Base-by-base conservation (phyloP, 2,329 filamentous ascomycete genomes). In the Penicillium frequentans region DNA sequence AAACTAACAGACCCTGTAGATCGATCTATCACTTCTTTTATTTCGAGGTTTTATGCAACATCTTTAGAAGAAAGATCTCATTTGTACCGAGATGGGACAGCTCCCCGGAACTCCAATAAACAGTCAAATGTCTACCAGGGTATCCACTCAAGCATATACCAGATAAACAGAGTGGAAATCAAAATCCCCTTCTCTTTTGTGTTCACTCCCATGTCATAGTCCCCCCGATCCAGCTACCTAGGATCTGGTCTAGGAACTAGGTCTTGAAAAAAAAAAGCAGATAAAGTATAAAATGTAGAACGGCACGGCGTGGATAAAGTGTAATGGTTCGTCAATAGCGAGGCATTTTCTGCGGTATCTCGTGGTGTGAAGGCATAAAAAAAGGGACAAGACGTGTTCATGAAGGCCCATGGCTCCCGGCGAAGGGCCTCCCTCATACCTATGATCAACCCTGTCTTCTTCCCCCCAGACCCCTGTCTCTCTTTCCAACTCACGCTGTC, bases 281-380 rank as follows among this genome's bases (percentile, higher is more conserved):
- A 33, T 33, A 33, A 42, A 42, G 39, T 23, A 42, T 42, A 42
- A 23, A 42, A 23, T 21, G 19, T 21, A 52, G 24, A 33, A 43
- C 14, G 24, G 29, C 24, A 45, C 35, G 49, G 37, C 37, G 39
- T 21, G 43, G 24, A 47, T 27, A 48, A 49, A 26, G 51, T 54
- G 52, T 54, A 54, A 65, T 64, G 59, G 62, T 70, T 72, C 69
- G 67, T 72, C 66, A 72, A 70, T 67, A 68, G 64, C 65, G 60
- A 59, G 65, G 66, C 65, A 66, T 69, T 67, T 68, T 68, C 66
- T 68, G 68, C 70, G 70, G 70, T 72, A 73, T 73, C 70, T 73
- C 68, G 65, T 67, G 64, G 55, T 56, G 56, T 56, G 56, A 65
- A 64, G 61, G 64, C 69, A 70, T 70, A 64, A 70, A 69, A 65